Evolutionary conservation across 768 basidiomycete genomes (phyloP).

Genomic region (Lactifluus subvellereus): DNA sequence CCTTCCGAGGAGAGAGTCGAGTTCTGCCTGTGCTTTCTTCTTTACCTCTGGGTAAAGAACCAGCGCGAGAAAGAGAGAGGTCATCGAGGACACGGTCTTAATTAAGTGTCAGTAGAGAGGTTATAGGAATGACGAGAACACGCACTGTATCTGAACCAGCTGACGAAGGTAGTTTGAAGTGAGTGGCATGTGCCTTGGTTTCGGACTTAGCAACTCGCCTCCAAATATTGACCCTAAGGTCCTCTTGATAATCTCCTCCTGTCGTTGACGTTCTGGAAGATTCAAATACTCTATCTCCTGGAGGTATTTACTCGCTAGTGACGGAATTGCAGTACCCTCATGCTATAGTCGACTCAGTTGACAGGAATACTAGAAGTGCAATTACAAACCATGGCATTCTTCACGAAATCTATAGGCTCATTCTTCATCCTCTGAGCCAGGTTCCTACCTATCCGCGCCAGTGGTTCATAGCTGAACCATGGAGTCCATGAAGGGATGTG

Average conservation of each 20-base stretch:
- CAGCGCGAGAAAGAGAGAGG: slow-evolving; percentile 29
- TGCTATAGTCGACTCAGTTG: background rate
- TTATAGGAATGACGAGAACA: background rate
- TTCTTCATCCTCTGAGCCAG: background rate
- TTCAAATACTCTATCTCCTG: background rate
- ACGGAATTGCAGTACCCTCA: background rate
- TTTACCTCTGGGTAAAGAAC: slow-evolving; percentile 28
- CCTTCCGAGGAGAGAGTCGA: slow-evolving; percentile 27
- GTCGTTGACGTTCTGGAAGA: background rate
- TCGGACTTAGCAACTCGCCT: background rate
- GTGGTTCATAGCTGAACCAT: background rate
- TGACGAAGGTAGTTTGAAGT: background rate
- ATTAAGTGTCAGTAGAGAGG: background rate
- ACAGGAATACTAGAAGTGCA: background rate
- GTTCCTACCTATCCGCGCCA: background rate
- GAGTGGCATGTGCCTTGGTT: background rate
- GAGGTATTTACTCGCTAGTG: background rate
- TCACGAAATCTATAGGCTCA: slow-evolving; percentile 2
- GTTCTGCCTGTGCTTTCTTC: slow-evolving; percentile 27
- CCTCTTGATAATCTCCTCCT: background rate
- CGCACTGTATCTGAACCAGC: slow-evolving; percentile 27
- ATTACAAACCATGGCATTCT: slow-evolving; percentile 2
- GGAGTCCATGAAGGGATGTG: slow-evolving; percentile 10
- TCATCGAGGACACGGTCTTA: slow-evolving; percentile 23
- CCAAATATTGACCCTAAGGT: background rate